Conservation (phyloP, 805 yeast species). For the Wickerhamomyces sydowiorum region DNA sequence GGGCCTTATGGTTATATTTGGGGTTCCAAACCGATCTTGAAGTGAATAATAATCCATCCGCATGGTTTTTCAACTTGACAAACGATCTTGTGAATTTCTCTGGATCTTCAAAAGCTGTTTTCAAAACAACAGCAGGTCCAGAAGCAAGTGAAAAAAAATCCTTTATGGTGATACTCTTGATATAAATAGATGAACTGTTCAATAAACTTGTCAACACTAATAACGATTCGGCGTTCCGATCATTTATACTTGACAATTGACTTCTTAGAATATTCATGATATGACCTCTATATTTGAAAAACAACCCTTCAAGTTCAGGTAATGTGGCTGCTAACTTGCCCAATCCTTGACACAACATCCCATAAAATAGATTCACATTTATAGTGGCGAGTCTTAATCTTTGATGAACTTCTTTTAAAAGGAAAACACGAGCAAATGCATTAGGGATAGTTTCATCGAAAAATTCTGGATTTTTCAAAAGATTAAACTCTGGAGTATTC, state of each 20-base stretch:
- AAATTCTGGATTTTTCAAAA: background rate
- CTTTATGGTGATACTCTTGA: slow-evolving; percentile 3
- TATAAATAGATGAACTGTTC: slow-evolving; percentile 7
- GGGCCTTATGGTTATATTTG: slow-evolving; percentile 10
- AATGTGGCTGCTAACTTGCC: slow-evolving; percentile 7
- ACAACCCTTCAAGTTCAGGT: slow-evolving; percentile 5
- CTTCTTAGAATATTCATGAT: slow-evolving; percentile 5
- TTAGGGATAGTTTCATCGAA: slow-evolving; percentile 2
- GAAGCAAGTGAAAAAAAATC: slow-evolving; percentile 14
- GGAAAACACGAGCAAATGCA: background rate
- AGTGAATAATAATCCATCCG: slow-evolving; percentile 16
- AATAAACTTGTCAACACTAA: slow-evolving; percentile 6
- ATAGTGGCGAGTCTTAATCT: background rate
- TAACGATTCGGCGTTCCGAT: slow-evolving; percentile 10
- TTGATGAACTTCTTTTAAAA: slow-evolving; percentile 4
- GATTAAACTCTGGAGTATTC: background rate
- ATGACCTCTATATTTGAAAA: slow-evolving; percentile 12
- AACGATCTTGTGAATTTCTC: slow-evolving; percentile 10
- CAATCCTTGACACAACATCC: slow-evolving; percentile 7
- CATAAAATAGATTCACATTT: slow-evolving; percentile 7
- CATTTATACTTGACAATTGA: slow-evolving; percentile 8
- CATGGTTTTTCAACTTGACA: slow-evolving; percentile 6
- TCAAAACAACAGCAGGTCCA: slow-evolving; percentile 16
- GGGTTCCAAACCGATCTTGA: slow-evolving; percentile 16
- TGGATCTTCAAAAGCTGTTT: slow-evolving; percentile 11